Evolutionary conservation across 495 filamentous ascomycete species (phyloP).

Genomic region (Tuber calosporum): DNA sequence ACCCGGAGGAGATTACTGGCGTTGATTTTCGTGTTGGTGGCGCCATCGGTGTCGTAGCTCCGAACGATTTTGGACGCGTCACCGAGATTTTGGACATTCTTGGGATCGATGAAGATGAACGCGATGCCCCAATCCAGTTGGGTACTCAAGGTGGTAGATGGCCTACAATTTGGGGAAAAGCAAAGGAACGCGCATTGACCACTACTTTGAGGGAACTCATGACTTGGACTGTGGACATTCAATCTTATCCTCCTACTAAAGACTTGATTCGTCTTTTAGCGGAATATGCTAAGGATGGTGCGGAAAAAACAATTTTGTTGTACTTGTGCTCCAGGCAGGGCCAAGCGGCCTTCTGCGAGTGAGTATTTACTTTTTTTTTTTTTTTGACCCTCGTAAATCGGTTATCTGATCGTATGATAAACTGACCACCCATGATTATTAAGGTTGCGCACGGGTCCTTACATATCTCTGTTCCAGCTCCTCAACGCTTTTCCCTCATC

Average conservation of each 20-base stretch:
- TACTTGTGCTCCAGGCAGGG: constrained; percentile 86
- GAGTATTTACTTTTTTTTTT: constrained; percentile 32
- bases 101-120: constrained; percentile 63
- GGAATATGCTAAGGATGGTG: constrained; percentile 68
- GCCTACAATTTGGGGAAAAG: constrained; percentile 98
- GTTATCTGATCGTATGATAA: constrained; percentile 43
- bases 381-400: background rate
- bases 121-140: constrained; percentile 71
- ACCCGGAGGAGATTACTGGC: constrained; percentile 70
- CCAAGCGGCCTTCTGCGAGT: constrained; percentile 85
- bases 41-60: constrained; percentile 85
- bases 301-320: constrained; percentile 78
- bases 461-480: constrained; percentile 75
- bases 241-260: constrained; percentile 87
- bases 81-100: constrained; percentile 77
- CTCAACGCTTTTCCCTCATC: constrained; percentile 87
- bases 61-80: constrained; percentile 70
- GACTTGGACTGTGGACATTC: constrained; percentile 91
- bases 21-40: constrained; percentile 95
- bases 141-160: constrained; percentile 75
- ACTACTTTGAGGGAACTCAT: constrained; percentile 85
- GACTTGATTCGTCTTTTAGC: constrained; percentile 75
- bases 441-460: constrained; percentile 71
- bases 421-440: constrained; percentile 7
- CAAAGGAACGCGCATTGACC: constrained; percentile 68